Percentiles rank a stretch among this genome's conserved stretches.
Conservation (phyloP, 2,329 filamentous ascomycete species). For the Diaporthe citri region DNA sequence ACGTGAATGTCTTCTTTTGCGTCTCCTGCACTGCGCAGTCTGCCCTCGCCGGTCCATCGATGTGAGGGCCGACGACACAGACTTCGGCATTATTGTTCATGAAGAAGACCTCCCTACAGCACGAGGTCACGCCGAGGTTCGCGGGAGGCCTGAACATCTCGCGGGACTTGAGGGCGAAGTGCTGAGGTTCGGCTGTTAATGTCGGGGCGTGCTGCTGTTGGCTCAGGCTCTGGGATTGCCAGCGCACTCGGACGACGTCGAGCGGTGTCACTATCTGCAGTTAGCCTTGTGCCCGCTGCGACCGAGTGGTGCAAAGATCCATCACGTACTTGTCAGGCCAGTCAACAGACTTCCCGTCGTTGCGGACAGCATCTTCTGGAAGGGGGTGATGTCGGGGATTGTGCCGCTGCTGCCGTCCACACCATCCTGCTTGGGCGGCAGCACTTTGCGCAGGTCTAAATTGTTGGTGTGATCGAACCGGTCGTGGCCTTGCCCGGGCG, state of each 20-base stretch:
- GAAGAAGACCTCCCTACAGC: constrained; percentile 98
- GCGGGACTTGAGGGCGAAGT: constrained; percentile 65
- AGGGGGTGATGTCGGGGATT: constrained; percentile 75
- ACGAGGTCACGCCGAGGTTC: constrained; percentile 91
- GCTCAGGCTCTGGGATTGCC: constrained; percentile 81
- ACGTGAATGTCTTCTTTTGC: constrained; percentile 85
- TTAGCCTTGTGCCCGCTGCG: constrained; percentile 26
- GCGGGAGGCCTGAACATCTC: constrained; percentile 76
- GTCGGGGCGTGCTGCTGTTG: constrained; percentile 51
- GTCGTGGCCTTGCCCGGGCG: constrained; percentile 54
- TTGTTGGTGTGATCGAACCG: constrained; percentile 50
- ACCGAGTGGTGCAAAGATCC: background rate
- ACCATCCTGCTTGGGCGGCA: constrained; percentile 51
- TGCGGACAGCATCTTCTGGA: constrained; percentile 95
- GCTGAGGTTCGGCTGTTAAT: constrained; percentile 66
- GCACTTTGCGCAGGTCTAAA: constrained; percentile 49
- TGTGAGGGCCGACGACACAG: constrained; percentile 79
- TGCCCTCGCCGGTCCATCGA: constrained; percentile 58
- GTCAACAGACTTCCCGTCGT: constrained; percentile 92
- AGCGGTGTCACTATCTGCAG: constrained; percentile 83
- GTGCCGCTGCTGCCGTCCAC: constrained; percentile 43
- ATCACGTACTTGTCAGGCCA: constrained; percentile 80
- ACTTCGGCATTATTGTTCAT: constrained; percentile 86
- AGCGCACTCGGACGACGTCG: constrained; percentile 93
- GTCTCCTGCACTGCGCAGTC: constrained; percentile 89